phyloP scores from a whole-genome alignment of 1,284 basidiomycete genomes.

The Moesziomyces antarcticus region DNA sequence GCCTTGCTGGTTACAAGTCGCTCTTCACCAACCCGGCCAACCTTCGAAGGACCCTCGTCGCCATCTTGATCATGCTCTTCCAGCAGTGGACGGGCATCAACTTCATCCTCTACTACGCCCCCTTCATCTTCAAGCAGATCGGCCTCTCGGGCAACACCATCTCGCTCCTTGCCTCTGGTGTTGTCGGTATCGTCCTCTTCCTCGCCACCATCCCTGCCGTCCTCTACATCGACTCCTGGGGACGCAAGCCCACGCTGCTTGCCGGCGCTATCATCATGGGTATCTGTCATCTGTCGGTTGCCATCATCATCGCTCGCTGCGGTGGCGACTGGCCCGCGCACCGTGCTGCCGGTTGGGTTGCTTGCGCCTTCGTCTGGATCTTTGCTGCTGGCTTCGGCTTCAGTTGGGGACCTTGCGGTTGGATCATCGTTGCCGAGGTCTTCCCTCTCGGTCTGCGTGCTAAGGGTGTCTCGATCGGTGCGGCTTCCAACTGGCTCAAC shows the following conservation, averaged over 20 bases:
- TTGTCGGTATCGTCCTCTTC: slow-evolving; percentile 82
- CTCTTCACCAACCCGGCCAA: slow-evolving; percentile 71
- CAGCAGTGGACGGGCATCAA: slow-evolving; percentile 69
- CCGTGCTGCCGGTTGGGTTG: slow-evolving; percentile 72
- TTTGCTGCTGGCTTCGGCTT: slow-evolving; percentile 87
- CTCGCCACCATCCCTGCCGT: slow-evolving; percentile 80
- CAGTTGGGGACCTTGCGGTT: slow-evolving; percentile 78
- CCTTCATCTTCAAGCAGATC: slow-evolving; percentile 76
- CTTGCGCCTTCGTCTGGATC: slow-evolving; percentile 75
- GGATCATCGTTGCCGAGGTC: slow-evolving; percentile 83
- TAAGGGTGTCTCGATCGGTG: slow-evolving; percentile 84
- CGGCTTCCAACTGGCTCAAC: slow-evolving; percentile 83
- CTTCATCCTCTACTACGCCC: slow-evolving; percentile 75
- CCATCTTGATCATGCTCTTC: slow-evolving; percentile 79
- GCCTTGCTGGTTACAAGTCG: slow-evolving; percentile 70
- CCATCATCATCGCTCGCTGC: slow-evolving; percentile 69
- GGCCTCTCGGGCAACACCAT: slow-evolving; percentile 75
- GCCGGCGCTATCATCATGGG: slow-evolving; percentile 79
- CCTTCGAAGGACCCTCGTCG: slow-evolving; percentile 74
- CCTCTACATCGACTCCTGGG: slow-evolving; percentile 77
- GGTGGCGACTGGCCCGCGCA: slow-evolving; percentile 76
- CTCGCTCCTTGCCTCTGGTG: slow-evolving; percentile 77
- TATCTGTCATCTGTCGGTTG: slow-evolving; percentile 78
- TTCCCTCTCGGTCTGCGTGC: slow-evolving; percentile 87
- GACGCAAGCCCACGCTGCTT: slow-evolving; percentile 69